These are phyloP conservation scores for Trichoderma aggressivum DNA, from an alignment of 2,329 filamentous ascomycete genomes.

Conservation along the genomic window DNA sequence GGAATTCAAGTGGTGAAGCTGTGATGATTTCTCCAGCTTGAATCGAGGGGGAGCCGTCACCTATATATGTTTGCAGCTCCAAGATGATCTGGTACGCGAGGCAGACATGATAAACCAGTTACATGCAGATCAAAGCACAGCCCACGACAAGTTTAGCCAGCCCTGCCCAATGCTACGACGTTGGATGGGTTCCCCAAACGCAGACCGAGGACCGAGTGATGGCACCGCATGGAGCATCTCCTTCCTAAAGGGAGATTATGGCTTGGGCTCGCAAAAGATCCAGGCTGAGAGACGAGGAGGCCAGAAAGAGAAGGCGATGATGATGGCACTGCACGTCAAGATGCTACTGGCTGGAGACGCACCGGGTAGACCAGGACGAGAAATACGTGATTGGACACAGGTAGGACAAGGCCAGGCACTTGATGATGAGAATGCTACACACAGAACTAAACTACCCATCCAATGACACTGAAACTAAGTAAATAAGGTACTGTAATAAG, in stretches of 20 bases:
- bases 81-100: not conserved
- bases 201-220: not conserved
- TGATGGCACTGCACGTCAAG: not conserved
- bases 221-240: not conserved
- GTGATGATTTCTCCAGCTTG: conserved; percentile 3
- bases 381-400: not conserved
- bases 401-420: not conserved
- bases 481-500: not conserved
- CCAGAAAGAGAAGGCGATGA: conserved; percentile 11
- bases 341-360: not conserved
- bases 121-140: not conserved
- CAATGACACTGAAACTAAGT: not conserved
- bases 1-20: not conserved
- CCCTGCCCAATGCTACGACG: not conserved
- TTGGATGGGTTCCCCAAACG: not conserved
- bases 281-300: not conserved
- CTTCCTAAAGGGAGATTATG: conserved; percentile 7
- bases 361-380: not conserved
- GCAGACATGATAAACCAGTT: not conserved
- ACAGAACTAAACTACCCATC: not conserved
- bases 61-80: not conserved
- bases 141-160: not conserved
- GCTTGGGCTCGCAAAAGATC: conserved; percentile 14
- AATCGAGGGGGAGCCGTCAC: not conserved
- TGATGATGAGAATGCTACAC: not conserved